Percentiles rank a stretch among this genome's conserved stretches.
Conservation (phyloP, 73 alveolate species). For the Blepharisma stoltei region DNA sequence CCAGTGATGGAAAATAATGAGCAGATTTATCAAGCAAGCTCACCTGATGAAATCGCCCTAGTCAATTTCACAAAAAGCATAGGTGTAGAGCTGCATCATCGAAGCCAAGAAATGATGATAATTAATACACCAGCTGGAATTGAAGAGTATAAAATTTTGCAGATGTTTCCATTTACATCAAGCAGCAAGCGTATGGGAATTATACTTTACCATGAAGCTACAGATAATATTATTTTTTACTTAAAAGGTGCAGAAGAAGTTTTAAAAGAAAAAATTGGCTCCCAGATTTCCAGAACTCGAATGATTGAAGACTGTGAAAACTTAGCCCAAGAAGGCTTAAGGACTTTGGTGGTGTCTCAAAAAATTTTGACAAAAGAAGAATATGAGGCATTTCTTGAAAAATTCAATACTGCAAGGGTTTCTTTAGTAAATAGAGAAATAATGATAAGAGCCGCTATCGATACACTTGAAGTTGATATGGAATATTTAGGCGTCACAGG, state of each 20-base stretch:
- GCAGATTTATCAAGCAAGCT: constrained; percentile 54
- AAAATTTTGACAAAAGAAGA: constrained; percentile 72
- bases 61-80: constrained; percentile 75
- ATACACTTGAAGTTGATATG: not conserved
- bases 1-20: constrained; percentile 71
- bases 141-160: constrained; percentile 42
- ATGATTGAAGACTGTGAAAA: constrained; percentile 18
- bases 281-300: constrained; percentile 28
- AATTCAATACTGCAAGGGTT: not conserved
- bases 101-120: constrained; percentile 40
- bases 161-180: constrained; percentile 61
- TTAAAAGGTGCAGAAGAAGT: constrained; percentile 38
- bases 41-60: constrained; percentile 92
- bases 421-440: not conserved
- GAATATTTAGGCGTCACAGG: not conserved
- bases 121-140: constrained; percentile 34
- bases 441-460: not conserved
- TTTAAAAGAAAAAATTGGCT: not conserved
- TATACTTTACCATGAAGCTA: constrained; percentile 32
- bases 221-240: constrained; percentile 11
- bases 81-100: constrained; percentile 59
- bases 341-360: constrained; percentile 53
- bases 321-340: constrained; percentile 34
- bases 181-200: constrained; percentile 67
- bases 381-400: constrained; percentile 13